Percentiles rank a stretch among this genome's conserved stretches.
Conservation (phyloP, 169 alveolate species). For the Cryptosporidium tyzzeri region DNA sequence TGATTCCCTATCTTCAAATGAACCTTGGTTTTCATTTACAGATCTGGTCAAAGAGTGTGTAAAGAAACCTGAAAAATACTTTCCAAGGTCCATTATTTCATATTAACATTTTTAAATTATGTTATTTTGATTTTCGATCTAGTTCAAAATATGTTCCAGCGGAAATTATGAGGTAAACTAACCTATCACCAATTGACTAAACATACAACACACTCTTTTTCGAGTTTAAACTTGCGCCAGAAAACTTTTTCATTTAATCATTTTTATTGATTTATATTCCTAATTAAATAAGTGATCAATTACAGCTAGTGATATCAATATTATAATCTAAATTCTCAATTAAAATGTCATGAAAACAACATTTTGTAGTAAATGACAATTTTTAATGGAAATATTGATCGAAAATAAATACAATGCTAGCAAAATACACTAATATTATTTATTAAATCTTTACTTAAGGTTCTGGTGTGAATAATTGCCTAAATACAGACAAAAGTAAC, state of each 20-base stretch:
- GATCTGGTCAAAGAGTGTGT: conserved; percentile 60
- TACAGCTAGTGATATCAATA: too few relatives aligned
- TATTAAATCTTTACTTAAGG: too few relatives aligned
- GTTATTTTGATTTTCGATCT: not conserved
- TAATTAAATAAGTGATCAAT: too few relatives aligned
- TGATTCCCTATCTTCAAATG: conserved; percentile 76
- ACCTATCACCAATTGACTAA: conserved; percentile 13
- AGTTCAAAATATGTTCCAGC: not conserved
- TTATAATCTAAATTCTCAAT: too few relatives aligned
- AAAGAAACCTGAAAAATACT: conserved; percentile 66
- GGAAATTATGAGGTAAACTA: not conserved
- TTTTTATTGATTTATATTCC: too few relatives aligned
- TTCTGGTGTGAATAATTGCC: not conserved
- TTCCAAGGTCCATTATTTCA: conserved; percentile 53
- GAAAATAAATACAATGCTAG: too few relatives aligned
- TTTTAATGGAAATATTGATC: not conserved
- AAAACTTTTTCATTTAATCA: not conserved
- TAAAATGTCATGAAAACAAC: too few relatives aligned
- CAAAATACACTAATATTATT: too few relatives aligned
- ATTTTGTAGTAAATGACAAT: too few relatives aligned
- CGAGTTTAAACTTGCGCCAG: conserved; percentile 36
- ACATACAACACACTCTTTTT: not conserved
- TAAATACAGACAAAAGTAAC: too few relatives aligned
- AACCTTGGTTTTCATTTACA: conserved; percentile 59
- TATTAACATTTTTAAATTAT: conserved; percentile 9